Conservation (phyloP, 2,329 filamentous ascomycete species). For the Thyridium curvatum region DNA sequence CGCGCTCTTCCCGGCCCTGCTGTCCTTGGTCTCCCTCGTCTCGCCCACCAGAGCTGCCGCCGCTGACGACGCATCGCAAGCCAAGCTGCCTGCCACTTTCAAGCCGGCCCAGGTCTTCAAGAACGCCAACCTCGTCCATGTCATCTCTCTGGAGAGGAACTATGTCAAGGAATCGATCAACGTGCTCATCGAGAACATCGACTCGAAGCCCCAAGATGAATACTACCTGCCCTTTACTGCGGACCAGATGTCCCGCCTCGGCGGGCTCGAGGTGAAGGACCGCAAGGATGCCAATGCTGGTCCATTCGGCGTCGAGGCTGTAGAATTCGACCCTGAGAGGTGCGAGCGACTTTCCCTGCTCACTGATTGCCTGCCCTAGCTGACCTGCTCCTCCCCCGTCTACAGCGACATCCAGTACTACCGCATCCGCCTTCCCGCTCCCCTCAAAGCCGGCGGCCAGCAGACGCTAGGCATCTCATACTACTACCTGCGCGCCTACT, state of each 20-base stretch:
- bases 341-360: slow-evolving; percentile 17
- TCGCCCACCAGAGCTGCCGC: slow-evolving; percentile 29
- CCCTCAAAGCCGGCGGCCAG: slow-evolving; percentile 70
- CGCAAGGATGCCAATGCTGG: slow-evolving; percentile 70
- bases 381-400: slow-evolving; percentile 14
- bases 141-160: slow-evolving; percentile 87
- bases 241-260: slow-evolving; percentile 68
- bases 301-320: slow-evolving; percentile 62
- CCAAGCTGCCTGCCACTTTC: slow-evolving; percentile 60
- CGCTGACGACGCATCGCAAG: slow-evolving; percentile 43
- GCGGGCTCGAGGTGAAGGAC: slow-evolving; percentile 85
- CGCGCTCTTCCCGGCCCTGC: slow-evolving; percentile 49
- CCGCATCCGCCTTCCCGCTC: slow-evolving; percentile 68
- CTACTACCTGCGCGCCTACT: slow-evolving; percentile 71
- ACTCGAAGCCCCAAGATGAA: slow-evolving; percentile 70
- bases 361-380: slow-evolving; percentile 6
- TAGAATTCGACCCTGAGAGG: slow-evolving; percentile 58
- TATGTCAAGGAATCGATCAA: slow-evolving; percentile 89
- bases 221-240: slow-evolving; percentile 88
- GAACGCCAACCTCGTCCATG: slow-evolving; percentile 85
- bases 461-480: slow-evolving; percentile 85
- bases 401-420: slow-evolving; percentile 72
- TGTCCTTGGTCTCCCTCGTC: slow-evolving; percentile 48
- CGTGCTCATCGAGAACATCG: slow-evolving; percentile 87
- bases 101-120: slow-evolving; percentile 86